phyloP scores from a whole-genome alignment of 176 grass and related monocot species.

The Triticum dicoccoides region DNA sequence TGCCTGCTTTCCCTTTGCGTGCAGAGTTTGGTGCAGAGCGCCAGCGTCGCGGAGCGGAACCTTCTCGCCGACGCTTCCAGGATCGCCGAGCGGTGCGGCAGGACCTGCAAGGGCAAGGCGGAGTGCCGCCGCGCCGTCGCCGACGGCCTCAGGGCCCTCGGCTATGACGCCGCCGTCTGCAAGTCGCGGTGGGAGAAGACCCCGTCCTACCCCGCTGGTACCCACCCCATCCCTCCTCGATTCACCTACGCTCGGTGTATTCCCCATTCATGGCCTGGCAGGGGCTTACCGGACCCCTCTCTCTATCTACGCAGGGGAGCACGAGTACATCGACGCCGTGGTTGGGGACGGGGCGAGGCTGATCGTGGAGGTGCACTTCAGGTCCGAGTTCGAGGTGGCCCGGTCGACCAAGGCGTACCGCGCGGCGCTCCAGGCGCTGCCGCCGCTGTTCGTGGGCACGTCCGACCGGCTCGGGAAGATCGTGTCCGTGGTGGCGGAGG shows the following conservation, averaged over 20 bases:
- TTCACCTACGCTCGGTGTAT: background rate
- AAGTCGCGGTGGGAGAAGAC: conserved; percentile 77
- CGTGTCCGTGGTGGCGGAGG: conserved; percentile 62
- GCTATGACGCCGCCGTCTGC: conserved; percentile 88
- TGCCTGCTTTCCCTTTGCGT: conserved; percentile 6
- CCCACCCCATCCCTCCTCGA: background rate
- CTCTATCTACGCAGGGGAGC: conserved; percentile 48
- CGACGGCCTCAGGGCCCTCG: conserved; percentile 67
- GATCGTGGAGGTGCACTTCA: conserved; percentile 84
- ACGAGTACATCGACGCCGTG: conserved; percentile 92
- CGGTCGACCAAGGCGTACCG: conserved; percentile 76
- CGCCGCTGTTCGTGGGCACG: conserved; percentile 68
- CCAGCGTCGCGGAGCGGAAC: conserved; percentile 75
- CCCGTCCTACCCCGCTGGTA: conserved; percentile 58
- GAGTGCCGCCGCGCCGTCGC: conserved; percentile 55
- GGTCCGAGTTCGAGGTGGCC: conserved; percentile 88
- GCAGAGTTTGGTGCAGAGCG: conserved; percentile 74
- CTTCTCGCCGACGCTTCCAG: conserved; percentile 77
- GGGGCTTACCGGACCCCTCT: background rate
- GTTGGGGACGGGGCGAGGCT: conserved; percentile 37
- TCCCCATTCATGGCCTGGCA: background rate
- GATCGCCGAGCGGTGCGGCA: conserved; percentile 49
- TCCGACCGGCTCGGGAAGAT: conserved; percentile 67
- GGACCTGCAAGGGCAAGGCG: conserved; percentile 44
- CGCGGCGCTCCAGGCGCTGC: conserved; percentile 70